Evolutionary conservation across 83 land plant species (phyloP).

Genomic region (Picea abies): DNA sequence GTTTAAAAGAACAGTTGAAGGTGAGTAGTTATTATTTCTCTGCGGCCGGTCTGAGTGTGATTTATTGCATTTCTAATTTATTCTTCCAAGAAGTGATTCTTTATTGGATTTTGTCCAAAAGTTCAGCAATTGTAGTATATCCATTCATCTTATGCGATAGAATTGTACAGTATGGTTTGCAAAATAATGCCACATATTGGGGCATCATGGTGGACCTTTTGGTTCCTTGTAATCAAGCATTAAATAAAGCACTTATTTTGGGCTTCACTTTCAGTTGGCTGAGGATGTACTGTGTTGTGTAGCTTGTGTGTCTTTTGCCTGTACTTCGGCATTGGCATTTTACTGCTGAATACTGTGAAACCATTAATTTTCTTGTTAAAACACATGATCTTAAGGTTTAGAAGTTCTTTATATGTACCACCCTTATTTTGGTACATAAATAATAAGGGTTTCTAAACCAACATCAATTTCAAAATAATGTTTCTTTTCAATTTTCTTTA

Average conservation of each 20-base stretch:
- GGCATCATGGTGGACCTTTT: constrained; percentile 11
- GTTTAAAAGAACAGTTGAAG: constrained; percentile 25
- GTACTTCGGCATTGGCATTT: background rate
- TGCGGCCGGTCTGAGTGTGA: constrained; percentile 18
- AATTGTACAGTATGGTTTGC: constrained; percentile 13
- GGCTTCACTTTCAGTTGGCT: background rate
- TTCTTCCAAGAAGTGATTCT: constrained; percentile 14
- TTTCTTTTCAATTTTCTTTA: background rate
- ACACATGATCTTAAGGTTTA: background rate
- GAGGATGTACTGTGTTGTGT: too few relatives aligned
- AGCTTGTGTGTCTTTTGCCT: background rate
- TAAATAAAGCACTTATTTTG: constrained; percentile 12
- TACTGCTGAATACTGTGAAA: background rate
- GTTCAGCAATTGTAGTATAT: constrained; percentile 15
- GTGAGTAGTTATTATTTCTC: constrained; percentile 18
- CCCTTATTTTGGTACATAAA: background rate
- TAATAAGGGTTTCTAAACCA: background rate
- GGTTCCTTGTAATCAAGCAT: constrained; percentile 11
- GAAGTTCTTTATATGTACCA: background rate
- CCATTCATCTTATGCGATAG: constrained; percentile 15
- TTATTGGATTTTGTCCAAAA: constrained; percentile 18
- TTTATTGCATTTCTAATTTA: constrained; percentile 16
- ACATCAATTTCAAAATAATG: background rate
- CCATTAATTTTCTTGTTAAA: background rate
- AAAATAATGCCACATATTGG: constrained; percentile 9